Conservation (phyloP, 2,329 filamentous ascomycete genomes). For the Verticillium klebahnii region DNA sequence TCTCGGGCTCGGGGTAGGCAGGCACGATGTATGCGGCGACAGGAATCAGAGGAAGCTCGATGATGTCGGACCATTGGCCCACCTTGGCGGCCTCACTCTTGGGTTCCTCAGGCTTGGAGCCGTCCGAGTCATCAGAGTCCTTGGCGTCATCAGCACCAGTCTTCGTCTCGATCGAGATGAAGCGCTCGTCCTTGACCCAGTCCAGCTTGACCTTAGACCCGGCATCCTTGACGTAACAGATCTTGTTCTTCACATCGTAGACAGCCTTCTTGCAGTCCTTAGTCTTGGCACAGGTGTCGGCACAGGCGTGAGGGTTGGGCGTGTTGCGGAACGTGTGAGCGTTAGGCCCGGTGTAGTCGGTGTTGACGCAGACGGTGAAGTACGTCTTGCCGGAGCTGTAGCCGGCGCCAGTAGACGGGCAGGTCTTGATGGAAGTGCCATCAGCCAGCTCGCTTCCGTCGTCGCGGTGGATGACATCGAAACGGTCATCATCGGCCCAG, state of each 20-base stretch:
- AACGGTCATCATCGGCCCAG: constrained; percentile 9
- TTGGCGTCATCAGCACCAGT: background rate
- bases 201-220: constrained; percentile 3
- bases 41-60: constrained; percentile 19
- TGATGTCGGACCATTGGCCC: constrained; percentile 19
- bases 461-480: constrained; percentile 10
- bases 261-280: constrained; percentile 12
- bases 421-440: constrained; percentile 8
- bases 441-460: constrained; percentile 7
- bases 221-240: constrained; percentile 14
- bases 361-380: constrained; percentile 9
- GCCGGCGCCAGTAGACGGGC: constrained; percentile 7
- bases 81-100: constrained; percentile 6
- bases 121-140: background rate
- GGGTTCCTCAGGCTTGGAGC: background rate
- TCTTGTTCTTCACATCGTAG: constrained; percentile 14
- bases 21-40: constrained; percentile 22
- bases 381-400: constrained; percentile 5
- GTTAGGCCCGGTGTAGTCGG: constrained; percentile 9
- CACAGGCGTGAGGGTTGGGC: constrained; percentile 10
- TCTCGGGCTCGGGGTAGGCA: constrained; percentile 15
- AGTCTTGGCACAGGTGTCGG: constrained; percentile 10
- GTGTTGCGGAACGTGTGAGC: constrained; percentile 7
- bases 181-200: constrained; percentile 14
- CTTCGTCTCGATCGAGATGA: constrained; percentile 18